Conservation (phyloP, 352 stramenopile species). For the Phytophthora gonapodyides region DNA sequence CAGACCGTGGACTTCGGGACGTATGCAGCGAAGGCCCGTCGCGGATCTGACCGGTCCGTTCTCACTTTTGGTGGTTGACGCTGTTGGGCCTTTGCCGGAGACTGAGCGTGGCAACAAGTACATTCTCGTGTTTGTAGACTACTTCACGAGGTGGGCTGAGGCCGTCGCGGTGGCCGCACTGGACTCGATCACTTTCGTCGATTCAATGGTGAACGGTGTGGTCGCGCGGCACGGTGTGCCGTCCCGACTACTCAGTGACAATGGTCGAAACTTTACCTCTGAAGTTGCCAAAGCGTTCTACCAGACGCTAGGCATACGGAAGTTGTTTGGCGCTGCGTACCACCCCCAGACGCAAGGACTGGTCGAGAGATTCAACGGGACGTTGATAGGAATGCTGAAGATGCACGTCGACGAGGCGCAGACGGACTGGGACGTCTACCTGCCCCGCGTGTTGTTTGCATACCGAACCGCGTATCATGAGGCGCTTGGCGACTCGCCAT, state of each 20-base stretch:
- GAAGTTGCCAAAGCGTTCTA: background rate
- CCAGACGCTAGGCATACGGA: background rate
- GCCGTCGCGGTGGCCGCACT: background rate
- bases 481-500: background rate
- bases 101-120: no score
- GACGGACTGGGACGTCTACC: background rate
- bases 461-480: constrained; percentile 2
- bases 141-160: background rate
- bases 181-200: background rate
- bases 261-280: background rate
- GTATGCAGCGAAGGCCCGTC: background rate
- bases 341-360: constrained; percentile 5
- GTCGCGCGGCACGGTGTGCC: background rate
- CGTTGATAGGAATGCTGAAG: background rate
- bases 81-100: background rate
- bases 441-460: constrained; percentile 1
- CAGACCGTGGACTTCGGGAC: background rate
- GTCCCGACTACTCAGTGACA: background rate
- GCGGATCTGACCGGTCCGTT: background rate
- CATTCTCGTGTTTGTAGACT: background rate
- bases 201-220: background rate
- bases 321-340: background rate
- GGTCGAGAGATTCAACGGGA: constrained; percentile 1
- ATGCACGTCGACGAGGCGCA: background rate
- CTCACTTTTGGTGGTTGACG: background rate